These are phyloP conservation scores for Colletotrichum eleusines DNA, from an alignment of 2,329 filamentous ascomycete genomes.

Conservation along the genomic window DNA sequence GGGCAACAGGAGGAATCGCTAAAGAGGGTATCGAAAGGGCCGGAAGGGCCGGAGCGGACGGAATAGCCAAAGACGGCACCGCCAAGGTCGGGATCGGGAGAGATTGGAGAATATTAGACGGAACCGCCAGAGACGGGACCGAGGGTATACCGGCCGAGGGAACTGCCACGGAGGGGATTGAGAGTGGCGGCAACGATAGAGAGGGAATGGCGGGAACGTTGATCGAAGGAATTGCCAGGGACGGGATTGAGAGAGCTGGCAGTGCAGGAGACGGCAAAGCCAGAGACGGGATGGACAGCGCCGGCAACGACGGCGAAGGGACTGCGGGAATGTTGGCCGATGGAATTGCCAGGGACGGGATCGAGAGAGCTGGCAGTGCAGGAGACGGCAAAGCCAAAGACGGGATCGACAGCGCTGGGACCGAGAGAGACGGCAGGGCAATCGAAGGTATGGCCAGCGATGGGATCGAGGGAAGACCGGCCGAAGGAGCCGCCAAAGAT, in stretches of 20 bases:
- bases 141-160: background rate
- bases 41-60: background rate
- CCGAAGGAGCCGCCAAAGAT: no score
- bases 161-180: background rate
- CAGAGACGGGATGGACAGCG: background rate
- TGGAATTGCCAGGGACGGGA: background rate
- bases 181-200: background rate
- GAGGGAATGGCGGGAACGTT: background rate
- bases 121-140: no score
- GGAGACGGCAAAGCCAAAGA: background rate
- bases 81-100: background rate
- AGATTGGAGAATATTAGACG: background rate
- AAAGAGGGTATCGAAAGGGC: background rate
- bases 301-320: background rate
- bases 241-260: background rate
- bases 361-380: background rate
- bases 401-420: background rate
- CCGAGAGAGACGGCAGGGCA: background rate
- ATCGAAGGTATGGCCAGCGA: no score
- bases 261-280: background rate
- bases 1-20: background rate
- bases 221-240: background rate
- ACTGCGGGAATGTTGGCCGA: background rate
- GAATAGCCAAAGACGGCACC: background rate
- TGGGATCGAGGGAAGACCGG: no score